Conservation (phyloP, 2,329 filamentous ascomycete genomes). For the Scedosporium boydii region DNA sequence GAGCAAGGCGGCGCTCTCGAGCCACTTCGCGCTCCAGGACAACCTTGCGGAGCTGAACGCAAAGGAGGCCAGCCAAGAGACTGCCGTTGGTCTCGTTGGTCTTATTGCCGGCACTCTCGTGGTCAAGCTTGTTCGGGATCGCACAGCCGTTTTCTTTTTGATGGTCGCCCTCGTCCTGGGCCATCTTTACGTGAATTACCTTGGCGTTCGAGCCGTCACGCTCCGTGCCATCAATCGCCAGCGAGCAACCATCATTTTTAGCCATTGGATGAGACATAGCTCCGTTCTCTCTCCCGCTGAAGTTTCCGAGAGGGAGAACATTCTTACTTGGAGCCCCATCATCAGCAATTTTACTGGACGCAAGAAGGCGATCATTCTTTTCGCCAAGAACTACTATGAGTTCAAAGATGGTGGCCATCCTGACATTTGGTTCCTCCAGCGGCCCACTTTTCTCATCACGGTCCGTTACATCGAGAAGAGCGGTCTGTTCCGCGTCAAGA, state of each 20-base stretch:
- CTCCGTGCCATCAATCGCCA: constrained; percentile 82
- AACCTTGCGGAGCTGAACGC: constrained; percentile 92
- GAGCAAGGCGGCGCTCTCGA: constrained; percentile 81
- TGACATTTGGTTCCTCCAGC: constrained; percentile 11
- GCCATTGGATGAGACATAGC: constrained; percentile 38
- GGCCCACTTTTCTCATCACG: constrained; percentile 6
- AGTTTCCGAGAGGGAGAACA: constrained; percentile 54
- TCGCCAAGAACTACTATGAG: constrained; percentile 30
- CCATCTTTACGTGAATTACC: constrained; percentile 79
- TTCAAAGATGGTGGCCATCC: constrained; percentile 15
- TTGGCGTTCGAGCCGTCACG: constrained; percentile 72
- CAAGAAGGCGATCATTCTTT: constrained; percentile 26
- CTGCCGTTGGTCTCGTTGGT: constrained; percentile 77
- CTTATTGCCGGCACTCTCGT: constrained; percentile 78
- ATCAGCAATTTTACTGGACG: constrained; percentile 19
- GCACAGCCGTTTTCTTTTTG: constrained; percentile 61
- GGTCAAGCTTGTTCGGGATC: constrained; percentile 64
- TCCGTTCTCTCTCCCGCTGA: constrained; percentile 53
- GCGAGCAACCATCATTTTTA: constrained; percentile 69
- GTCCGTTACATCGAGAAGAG: constrained; percentile 6
- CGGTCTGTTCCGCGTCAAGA: constrained; percentile 18
- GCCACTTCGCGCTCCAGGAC: constrained; percentile 79
- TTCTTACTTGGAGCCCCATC: constrained; percentile 39
- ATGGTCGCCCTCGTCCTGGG: constrained; percentile 63
- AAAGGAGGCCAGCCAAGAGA: constrained; percentile 92